phyloP scores from a whole-genome alignment of 2,329 filamentous ascomycete species.

The Berkeleyomyces basicola region DNA sequence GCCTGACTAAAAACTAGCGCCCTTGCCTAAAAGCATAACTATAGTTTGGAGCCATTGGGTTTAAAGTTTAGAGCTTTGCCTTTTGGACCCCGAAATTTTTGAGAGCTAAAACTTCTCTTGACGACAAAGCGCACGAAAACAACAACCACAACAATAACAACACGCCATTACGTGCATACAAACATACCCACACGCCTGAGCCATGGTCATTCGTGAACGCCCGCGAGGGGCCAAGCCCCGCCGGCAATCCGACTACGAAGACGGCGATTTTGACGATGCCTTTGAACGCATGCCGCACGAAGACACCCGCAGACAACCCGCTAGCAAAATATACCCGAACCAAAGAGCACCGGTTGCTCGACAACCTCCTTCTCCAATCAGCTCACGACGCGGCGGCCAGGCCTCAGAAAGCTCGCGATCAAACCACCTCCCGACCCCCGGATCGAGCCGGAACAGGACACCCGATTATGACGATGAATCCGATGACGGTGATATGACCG shows the following conservation, averaged over 20 bases:
- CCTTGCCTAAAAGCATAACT: not conserved
- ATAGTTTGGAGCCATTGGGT: not conserved
- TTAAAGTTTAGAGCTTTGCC: not conserved
- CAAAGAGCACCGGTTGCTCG: not conserved
- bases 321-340: not conserved
- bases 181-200: not conserved
- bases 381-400: constrained; percentile 5
- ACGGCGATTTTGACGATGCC: constrained; percentile 1
- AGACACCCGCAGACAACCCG: not conserved
- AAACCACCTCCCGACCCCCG: constrained; percentile 8
- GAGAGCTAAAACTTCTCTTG: not conserved
- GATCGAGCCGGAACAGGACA: constrained; percentile 10
- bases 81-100: not conserved
- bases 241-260: constrained; percentile 4
- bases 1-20: not conserved
- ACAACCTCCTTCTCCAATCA: constrained; percentile 8
- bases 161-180: not conserved
- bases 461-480: constrained; percentile 10
- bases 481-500: constrained; percentile 1
- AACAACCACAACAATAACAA: not conserved
- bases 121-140: not conserved
- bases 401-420: constrained; percentile 10
- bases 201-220: not conserved
- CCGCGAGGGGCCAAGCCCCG: constrained; percentile 1
- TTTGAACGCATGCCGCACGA: constrained; percentile 1